phyloP scores from a whole-genome alignment of 306 rosid species.

The Vicia villosa region DNA sequence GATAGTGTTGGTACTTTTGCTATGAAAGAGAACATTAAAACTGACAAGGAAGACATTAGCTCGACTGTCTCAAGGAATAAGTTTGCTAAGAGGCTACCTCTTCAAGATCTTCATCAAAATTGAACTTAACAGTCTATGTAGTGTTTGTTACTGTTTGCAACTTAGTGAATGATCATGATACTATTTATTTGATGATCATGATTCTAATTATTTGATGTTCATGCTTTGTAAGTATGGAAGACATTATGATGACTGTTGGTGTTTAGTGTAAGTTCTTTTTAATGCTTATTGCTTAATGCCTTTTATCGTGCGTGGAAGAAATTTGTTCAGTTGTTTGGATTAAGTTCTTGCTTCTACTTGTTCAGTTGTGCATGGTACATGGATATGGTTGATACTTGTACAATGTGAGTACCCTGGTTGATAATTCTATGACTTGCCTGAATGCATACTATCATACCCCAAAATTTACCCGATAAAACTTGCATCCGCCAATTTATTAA shows the following conservation, averaged over 20 bases:
- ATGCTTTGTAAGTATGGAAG: not conserved
- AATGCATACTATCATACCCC: too few species aligned
- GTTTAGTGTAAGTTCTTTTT: not conserved
- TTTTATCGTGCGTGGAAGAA: not conserved
- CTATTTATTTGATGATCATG: not conserved
- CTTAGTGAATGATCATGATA: conserved; percentile 11
- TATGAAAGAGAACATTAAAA: conserved; percentile 38
- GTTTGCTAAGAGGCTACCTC: conserved; percentile 39
- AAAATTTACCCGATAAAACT: too few species aligned
- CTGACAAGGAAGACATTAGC: conserved; percentile 33
- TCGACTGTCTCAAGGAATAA: conserved; percentile 14
- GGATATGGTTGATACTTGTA: too few species aligned
- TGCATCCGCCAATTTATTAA: too few species aligned
- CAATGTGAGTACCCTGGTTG: too few species aligned
- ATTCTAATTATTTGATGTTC: not conserved
- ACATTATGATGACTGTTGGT: not conserved
- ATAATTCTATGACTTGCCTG: too few species aligned
- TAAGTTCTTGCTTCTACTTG: too few species aligned
- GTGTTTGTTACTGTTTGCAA: not conserved
- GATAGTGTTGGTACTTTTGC: too few species aligned
- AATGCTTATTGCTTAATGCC: not conserved
- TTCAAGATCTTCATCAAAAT: conserved; percentile 42
- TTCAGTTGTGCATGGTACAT: too few species aligned
- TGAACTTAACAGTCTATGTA: conserved; percentile 3
- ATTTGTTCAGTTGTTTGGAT: too few species aligned